Base-by-base conservation (phyloP, 2,329 filamentous ascomycete genomes). In the Cytospora piceae region DNA sequence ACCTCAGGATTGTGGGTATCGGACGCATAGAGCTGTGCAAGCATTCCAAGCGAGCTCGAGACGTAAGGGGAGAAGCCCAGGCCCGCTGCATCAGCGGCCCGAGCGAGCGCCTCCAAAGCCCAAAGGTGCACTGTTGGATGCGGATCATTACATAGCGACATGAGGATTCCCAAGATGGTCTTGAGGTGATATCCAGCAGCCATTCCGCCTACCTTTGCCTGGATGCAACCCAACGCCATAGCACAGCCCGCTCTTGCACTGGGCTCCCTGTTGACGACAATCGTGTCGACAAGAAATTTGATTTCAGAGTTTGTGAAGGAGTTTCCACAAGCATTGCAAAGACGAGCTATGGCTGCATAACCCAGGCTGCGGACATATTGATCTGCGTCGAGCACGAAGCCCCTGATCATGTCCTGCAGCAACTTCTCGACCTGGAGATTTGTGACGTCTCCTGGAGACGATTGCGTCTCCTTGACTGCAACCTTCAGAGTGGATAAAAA, bases 81-180 rank as follows among this genome's bases (percentile, higher is more conserved):
- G 0, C 95, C 95, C 1, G 95, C 94, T 14, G 94, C 95, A 73
- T 97, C 94, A 3, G 94, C 91, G 15, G 96, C 93, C 61, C 91
- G 84, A 2, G 92, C 90, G 34, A 99, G 78, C 12, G 93, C 94
- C 74, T 97, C 93, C 54, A 99, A 81, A 3, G 96, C 94, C 93
- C 94, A 98, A 74, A 94, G 97, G 77, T 99, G 95, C 11, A 99
- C 95, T 0, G 92, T 89, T 0, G 95, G 94, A 75, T 99, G 95
- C 24, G 94, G 92, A 73, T 99, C 95, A 71, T 94, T 97, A 76
- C 93, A 94, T 12, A 99, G 84, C 9, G 95, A 98, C 91, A 98
- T 96, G n/a, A 99, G 81, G 49, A 99, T 96, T 22, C 94, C 91
- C n/a, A 97, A 85, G 58, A 99, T 97, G 1, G 93, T 97, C 80